phyloP scores from a whole-genome alignment of 305 asterid genomes.

The Lippia alba region DNA sequence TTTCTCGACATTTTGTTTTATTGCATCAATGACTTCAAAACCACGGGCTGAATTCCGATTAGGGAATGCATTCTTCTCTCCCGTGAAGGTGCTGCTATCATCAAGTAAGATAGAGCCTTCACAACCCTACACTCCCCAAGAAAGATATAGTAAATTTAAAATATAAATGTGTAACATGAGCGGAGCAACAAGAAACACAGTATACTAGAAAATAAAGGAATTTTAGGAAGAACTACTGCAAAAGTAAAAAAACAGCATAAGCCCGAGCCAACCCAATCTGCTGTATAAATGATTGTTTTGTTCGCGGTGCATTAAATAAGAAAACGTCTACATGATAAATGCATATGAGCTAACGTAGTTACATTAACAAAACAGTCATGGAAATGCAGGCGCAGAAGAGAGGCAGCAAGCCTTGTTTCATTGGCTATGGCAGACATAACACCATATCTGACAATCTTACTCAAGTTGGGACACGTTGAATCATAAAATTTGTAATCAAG shows the following conservation, averaged over 20 bases:
- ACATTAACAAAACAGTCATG: constrained; percentile 82
- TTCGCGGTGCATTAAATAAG: neutral
- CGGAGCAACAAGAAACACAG: neutral
- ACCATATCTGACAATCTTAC: constrained; percentile 54
- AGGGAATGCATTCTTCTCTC: constrained; percentile 66
- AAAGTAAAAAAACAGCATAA: neutral
- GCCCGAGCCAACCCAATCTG: constrained; percentile 1
- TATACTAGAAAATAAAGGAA: neutral
- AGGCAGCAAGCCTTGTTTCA: constrained; percentile 82
- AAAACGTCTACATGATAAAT: neutral
- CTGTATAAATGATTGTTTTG: neutral
- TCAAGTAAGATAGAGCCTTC: constrained; percentile 80
- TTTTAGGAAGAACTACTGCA: neutral
- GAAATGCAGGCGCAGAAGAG: constrained; percentile 76
- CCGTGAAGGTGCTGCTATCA: constrained; percentile 52
- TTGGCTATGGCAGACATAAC: constrained; percentile 72
- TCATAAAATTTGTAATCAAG: constrained; percentile 67
- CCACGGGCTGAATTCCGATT: constrained; percentile 75
- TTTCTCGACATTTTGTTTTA: constrained; percentile 68
- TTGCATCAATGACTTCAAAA: constrained; percentile 72
- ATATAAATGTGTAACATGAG: neutral
- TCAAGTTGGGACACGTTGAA: constrained; percentile 59
- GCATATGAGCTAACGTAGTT: constrained; percentile 19
- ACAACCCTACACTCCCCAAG: constrained; percentile 56
- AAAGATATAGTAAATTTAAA: neutral